Percentiles rank a stretch among this genome's conserved stretches.
Evolutionary conservation across 768 basidiomycete genomes (phyloP).

Genomic region (Rhizopogon rudus): DNA sequence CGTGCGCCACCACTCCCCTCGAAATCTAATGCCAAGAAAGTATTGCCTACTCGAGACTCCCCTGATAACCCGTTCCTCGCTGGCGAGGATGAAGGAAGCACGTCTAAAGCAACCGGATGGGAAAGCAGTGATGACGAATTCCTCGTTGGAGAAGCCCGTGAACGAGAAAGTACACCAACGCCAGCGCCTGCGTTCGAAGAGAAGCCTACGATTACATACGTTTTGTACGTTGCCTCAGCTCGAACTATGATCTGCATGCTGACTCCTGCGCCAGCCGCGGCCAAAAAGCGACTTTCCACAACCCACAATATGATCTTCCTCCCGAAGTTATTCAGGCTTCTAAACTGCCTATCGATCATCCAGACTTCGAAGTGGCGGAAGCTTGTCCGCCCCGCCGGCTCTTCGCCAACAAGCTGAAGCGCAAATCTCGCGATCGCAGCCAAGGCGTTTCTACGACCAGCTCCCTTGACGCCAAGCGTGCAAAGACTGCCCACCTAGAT

Average conservation of each 20-base stretch:
- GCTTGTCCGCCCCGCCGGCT: constrained; percentile 53
- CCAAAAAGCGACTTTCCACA: constrained; percentile 54
- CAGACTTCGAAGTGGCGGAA: constrained; percentile 57
- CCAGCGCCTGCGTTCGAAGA: constrained; percentile 36
- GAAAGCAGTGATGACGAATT: constrained; percentile 33
- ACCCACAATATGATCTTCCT: constrained; percentile 54
- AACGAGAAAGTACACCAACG: constrained; percentile 34
- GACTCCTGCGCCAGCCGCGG: constrained; percentile 50
- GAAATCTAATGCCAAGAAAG: constrained; percentile 32
- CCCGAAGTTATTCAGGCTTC: constrained; percentile 38
- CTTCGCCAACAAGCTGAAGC: constrained; percentile 38
- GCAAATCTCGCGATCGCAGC: constrained; percentile 21
- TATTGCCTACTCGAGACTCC: constrained; percentile 48
- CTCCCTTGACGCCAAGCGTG: constrained; percentile 11
- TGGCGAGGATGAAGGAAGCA: constrained; percentile 27
- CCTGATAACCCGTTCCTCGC: constrained; percentile 70
- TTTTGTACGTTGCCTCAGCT: constrained; percentile 51
- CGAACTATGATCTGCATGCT: not conserved
- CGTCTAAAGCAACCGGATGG: constrained; percentile 17
- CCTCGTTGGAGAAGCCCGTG: constrained; percentile 26
- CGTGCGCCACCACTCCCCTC: constrained; percentile 15
- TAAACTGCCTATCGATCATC: constrained; percentile 53
- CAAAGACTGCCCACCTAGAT: constrained; percentile 5
- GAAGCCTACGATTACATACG: constrained; percentile 61
- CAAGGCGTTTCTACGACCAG: constrained; percentile 7